These are phyloP conservation scores for Ceratocystis ficicola DNA, from an alignment of 2,329 filamentous ascomycete genomes.

Conservation along the genomic window DNA sequence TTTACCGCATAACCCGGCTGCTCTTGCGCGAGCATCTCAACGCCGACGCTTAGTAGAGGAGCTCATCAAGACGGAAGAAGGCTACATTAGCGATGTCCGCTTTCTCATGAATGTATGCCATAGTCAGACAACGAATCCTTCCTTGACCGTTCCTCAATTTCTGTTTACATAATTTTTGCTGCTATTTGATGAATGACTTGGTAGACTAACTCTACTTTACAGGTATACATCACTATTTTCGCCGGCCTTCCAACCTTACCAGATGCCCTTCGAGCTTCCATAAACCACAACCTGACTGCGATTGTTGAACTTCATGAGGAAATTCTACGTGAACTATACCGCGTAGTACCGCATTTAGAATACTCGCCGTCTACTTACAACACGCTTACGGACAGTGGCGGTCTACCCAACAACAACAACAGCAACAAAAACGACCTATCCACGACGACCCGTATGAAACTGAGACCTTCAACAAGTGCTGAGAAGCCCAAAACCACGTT, in stretches of 20 bases:
- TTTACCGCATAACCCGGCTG: slow-evolving; percentile 46
- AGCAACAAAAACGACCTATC: background rate
- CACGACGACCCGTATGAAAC: slow-evolving; percentile 31
- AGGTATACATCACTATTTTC: slow-evolving; percentile 66
- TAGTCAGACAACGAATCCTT: background rate
- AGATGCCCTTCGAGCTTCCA: slow-evolving; percentile 53
- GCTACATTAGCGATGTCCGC: slow-evolving; percentile 77
- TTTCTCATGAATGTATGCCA: slow-evolving; percentile 67
- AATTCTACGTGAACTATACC: slow-evolving; percentile 62
- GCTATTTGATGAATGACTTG: background rate
- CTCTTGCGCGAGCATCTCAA: slow-evolving; percentile 59
- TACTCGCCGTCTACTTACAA: slow-evolving; percentile 28
- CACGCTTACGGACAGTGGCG: background rate
- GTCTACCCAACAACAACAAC: background rate
- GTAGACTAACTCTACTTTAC: background rate
- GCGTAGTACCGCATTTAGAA: slow-evolving; percentile 55
- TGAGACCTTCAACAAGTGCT: background rate
- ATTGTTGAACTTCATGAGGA: slow-evolving; percentile 76
- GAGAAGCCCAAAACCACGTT: slow-evolving; percentile 15
- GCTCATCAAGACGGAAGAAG: slow-evolving; percentile 72
- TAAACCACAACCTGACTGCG: slow-evolving; percentile 66
- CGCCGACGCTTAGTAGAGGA: slow-evolving; percentile 74
- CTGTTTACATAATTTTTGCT: background rate
- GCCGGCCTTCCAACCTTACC: slow-evolving; percentile 56
- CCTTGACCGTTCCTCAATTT: background rate